Base-by-base conservation (phyloP, 73 alveolate species). In the Paramecium pentaurelia region DNA sequence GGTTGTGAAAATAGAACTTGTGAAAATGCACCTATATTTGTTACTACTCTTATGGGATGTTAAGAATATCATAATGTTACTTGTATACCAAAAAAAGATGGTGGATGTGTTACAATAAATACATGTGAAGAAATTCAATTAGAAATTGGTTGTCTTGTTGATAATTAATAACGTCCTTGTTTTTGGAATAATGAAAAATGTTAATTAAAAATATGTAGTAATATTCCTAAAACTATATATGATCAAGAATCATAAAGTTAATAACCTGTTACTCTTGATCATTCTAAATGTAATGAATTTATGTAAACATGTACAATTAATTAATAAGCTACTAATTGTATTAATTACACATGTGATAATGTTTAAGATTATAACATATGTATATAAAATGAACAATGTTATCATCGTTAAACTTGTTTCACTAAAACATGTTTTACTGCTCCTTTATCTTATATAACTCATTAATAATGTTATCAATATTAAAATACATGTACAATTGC, bases 1-100 rank as follows among this genome's bases (percentile, higher is more conserved):
- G 47, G 91, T 14, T 37, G 58, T 16, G 87, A 73, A 40, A 38
- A 73, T 73, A 40, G 87, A 73, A 73, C n/a, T 16, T 73, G 87
- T 73, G 87, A 25, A 37, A 73, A 40, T 73, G 87, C 87, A 30
- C 84, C 84, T 7, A 12, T 64, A 8, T 64, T 34, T 64, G 47
- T 64, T 2, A 32, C 42, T 32, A 64, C 84, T 32, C 18, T 64
- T 4, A 32, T 8, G 8, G 84, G 84, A 32, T 64, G 84, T 64
- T 12, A 64, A 64, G 84, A 64, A 32, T 64, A 32, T n/a, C 28
- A 32, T 64, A 64, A 64, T 64, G 30, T 6, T 3, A 12, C 84
- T 25, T 73, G 87, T 40, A 73, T 73, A 1, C 40, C 87, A 1
- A 73, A 73, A 40, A 16, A 16, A 7, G 60, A 38, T 12, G 87